phyloP scores from a whole-genome alignment of 2,329 filamentous ascomycete genomes.

The Dactylellina drechsleri region DNA sequence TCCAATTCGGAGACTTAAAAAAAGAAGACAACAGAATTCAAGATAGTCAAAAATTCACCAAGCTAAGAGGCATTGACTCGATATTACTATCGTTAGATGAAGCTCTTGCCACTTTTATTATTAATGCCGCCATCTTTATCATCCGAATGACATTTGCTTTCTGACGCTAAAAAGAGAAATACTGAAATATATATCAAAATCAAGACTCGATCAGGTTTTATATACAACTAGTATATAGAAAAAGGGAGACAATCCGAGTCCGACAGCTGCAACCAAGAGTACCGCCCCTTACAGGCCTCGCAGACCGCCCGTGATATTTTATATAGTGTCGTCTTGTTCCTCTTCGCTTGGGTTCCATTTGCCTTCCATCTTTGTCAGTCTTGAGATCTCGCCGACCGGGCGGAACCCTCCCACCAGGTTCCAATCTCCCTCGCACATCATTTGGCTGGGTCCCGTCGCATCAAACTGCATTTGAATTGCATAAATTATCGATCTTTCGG shows the following conservation, averaged over 20 bases:
- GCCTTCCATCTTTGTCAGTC: constrained; percentile 6
- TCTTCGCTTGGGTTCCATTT: background rate
- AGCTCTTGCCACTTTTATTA: too few relatives aligned
- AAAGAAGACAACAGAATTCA: too few relatives aligned
- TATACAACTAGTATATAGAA: background rate
- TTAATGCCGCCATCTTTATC: too few relatives aligned
- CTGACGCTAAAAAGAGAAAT: too few relatives aligned
- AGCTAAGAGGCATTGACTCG: too few relatives aligned
- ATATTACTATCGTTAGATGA: too few relatives aligned
- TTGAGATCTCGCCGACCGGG: constrained; percentile 5
- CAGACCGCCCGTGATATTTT: background rate
- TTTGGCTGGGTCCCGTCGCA: constrained; percentile 3
- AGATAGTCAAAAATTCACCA: too few relatives aligned
- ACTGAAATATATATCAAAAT: too few relatives aligned
- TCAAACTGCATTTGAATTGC: background rate
- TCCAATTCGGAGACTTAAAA: constrained; percentile 32
- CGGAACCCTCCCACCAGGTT: background rate
- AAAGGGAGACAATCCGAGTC: background rate
- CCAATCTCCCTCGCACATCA: constrained; percentile 24
- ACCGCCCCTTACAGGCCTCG: background rate
- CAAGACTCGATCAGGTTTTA: too few relatives aligned
- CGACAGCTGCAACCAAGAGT: background rate
- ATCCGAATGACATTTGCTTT: too few relatives aligned
- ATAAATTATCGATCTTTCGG: too few relatives aligned
- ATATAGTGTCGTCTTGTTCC: too few relatives aligned